Evolutionary conservation across 2,329 filamentous ascomycete genomes (phyloP).

Genomic region (Colletotrichum neosansevieriae): DNA sequence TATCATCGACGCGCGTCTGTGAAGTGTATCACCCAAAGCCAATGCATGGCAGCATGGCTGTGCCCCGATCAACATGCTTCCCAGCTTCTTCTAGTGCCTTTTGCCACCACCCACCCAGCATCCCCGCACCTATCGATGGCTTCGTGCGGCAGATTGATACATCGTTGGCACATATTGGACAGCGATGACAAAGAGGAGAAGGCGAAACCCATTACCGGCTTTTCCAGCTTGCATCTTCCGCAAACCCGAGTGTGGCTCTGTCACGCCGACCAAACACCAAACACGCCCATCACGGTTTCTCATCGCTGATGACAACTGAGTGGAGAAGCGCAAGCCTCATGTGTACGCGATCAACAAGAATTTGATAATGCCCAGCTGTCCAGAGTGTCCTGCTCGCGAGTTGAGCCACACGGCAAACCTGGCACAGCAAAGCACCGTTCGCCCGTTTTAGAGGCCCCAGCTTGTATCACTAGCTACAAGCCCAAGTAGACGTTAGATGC

Average conservation of each 20-base stretch:
- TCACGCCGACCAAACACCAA: neutral
- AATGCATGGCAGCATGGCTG: slow-evolving; percentile 38
- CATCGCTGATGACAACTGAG: slow-evolving; percentile 2
- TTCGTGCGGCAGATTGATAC: slow-evolving; percentile 23
- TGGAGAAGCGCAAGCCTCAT: neutral
- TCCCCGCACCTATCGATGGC: slow-evolving; percentile 30
- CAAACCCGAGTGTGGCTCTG: slow-evolving; percentile 21
- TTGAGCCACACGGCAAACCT: slow-evolving; percentile 27
- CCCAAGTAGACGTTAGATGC: neutral
- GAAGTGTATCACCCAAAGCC: slow-evolving; percentile 23
- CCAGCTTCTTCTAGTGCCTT: slow-evolving; percentile 21
- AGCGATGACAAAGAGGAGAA: slow-evolving; percentile 1
- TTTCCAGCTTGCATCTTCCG: slow-evolving; percentile 26
- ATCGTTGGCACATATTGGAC: slow-evolving; percentile 4
- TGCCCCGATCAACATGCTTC: slow-evolving; percentile 34
- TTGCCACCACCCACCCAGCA: too few relatives aligned
- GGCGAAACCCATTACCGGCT: slow-evolving; percentile 24
- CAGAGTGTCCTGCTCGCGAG: neutral
- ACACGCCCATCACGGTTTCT: neutral
- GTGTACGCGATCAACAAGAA: slow-evolving; percentile 1
- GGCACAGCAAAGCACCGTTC: slow-evolving; percentile 4
- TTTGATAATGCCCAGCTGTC: slow-evolving; percentile 6
- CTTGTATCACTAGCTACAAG: slow-evolving; percentile 17
- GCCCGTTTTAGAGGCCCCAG: slow-evolving; percentile 24
- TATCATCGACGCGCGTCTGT: slow-evolving; percentile 38